Percentiles rank a stretch among this genome's conserved stretches.
phyloP scores from a whole-genome alignment of 164 flowering plant genomes.

The Umbilicus rupestris region DNA sequence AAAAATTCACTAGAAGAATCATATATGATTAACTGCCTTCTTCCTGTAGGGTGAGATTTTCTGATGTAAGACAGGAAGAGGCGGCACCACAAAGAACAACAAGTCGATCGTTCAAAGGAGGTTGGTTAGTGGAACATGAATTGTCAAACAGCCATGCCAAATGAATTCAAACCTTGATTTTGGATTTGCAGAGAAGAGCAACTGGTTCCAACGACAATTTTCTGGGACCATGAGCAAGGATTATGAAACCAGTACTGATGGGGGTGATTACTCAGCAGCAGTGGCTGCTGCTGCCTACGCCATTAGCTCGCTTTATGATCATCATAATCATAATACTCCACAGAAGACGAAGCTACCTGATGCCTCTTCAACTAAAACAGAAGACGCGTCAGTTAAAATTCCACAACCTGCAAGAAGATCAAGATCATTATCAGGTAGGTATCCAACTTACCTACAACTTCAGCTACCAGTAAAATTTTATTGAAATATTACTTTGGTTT shows the following conservation, averaged over 20 bases:
- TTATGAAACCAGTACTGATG: conserved; percentile 17
- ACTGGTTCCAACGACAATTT: conserved; percentile 42
- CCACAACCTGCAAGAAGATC: conserved; percentile 14
- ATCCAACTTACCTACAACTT: background rate
- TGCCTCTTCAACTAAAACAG: conserved; percentile 16
- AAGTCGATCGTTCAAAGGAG: conserved; percentile 31
- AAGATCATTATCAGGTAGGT: conserved; percentile 16
- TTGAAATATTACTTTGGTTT: background rate
- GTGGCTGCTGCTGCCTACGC: conserved; percentile 70
- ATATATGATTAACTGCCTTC: conserved; percentile 1
- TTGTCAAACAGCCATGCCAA: too few species aligned
- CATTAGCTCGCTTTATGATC: conserved; percentile 31
- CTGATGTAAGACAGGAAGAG: conserved; percentile 17
- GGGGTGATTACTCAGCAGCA: conserved; percentile 31
- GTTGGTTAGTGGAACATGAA: conserved; percentile 13
- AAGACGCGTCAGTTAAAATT: conserved; percentile 7
- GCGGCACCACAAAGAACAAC: conserved; percentile 24
- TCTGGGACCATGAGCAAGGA: conserved; percentile 32
- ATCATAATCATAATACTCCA: conserved; percentile 3
- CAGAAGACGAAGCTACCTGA: conserved; percentile 18
- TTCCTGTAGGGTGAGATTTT: conserved; percentile 25
- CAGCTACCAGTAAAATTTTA: background rate
- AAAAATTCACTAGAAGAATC: too few species aligned
- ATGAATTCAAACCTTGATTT: background rate
- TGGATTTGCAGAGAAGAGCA: conserved; percentile 29